Evolutionary conservation across 257 asterid genomes (phyloP).

Genomic region (Solanum virginianum): DNA sequence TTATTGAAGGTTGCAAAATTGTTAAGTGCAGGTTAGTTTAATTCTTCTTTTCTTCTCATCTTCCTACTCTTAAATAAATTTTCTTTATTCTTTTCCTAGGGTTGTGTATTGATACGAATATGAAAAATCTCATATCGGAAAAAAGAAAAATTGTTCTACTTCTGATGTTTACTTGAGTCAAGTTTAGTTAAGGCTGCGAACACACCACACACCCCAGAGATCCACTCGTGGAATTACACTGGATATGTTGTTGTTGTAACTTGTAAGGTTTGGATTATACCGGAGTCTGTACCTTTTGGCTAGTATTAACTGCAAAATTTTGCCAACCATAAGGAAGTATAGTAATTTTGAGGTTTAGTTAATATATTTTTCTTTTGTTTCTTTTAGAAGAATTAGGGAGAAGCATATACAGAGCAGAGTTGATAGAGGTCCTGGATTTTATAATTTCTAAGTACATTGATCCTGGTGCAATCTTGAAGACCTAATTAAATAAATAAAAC

Average conservation of each 20-base stretch:
- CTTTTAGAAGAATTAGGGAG: background rate
- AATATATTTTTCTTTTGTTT: background rate
- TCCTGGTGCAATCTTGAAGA: background rate
- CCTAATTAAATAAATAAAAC: background rate
- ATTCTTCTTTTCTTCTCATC: background rate
- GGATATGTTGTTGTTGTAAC: too few species aligned
- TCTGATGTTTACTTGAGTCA: background rate
- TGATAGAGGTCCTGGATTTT: background rate
- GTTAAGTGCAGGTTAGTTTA: background rate
- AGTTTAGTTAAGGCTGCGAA: too few species aligned
- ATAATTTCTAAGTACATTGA: background rate
- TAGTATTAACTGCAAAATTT: background rate
- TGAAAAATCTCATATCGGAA: background rate
- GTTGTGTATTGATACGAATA: background rate
- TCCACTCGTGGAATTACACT: too few species aligned
- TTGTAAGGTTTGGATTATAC: too few species aligned
- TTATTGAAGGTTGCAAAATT: background rate
- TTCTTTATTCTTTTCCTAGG: background rate
- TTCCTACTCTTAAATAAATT: background rate
- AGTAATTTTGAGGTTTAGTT: background rate
- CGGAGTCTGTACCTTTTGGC: background rate
- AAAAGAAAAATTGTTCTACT: background rate
- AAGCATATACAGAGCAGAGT: background rate
- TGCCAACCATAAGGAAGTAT: background rate
- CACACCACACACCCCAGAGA: too few species aligned